Conservation (phyloP, 2,329 filamentous ascomycete species). For the Colletotrichum eleusines region DNA sequence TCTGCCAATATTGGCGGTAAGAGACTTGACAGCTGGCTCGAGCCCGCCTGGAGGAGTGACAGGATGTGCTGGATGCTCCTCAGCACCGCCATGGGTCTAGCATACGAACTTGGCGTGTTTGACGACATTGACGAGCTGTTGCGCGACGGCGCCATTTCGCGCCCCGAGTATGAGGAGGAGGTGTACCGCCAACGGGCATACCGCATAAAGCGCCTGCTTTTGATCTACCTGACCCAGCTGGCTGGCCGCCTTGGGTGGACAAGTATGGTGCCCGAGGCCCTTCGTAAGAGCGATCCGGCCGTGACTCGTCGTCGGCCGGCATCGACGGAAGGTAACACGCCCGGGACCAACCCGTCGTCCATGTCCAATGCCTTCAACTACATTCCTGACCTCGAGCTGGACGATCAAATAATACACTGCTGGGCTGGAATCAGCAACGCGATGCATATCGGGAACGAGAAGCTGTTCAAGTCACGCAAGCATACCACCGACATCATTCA, state of each 20-base stretch:
- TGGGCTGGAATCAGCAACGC: slow-evolving; percentile 95
- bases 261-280: slow-evolving; percentile 85
- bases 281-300: slow-evolving; percentile 70
- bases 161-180: slow-evolving; percentile 79
- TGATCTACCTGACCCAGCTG: slow-evolving; percentile 95
- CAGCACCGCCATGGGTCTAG: slow-evolving; percentile 88
- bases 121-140: slow-evolving; percentile 84
- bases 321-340: slow-evolving; percentile 69
- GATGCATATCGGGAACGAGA: slow-evolving; percentile 91
- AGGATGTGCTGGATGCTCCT: slow-evolving; percentile 99
- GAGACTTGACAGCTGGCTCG: slow-evolving; percentile 93
- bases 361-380: slow-evolving; percentile 72
- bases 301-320: slow-evolving; percentile 62
- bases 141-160: slow-evolving; percentile 68
- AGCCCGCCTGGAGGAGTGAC: slow-evolving; percentile 94
- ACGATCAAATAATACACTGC: slow-evolving; percentile 83
- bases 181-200: slow-evolving; percentile 81
- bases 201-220: slow-evolving; percentile 85
- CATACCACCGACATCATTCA: slow-evolving; percentile 91
- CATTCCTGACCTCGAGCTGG: slow-evolving; percentile 74
- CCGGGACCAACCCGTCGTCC: slow-evolving; percentile 69
- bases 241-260: slow-evolving; percentile 92
- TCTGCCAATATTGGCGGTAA: slow-evolving; percentile 79
- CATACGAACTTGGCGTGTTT: slow-evolving; percentile 95
- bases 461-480: slow-evolving; percentile 87